phyloP scores from a whole-genome alignment of 768 basidiomycete genomes.

The Pleurotus eryngii region DNA sequence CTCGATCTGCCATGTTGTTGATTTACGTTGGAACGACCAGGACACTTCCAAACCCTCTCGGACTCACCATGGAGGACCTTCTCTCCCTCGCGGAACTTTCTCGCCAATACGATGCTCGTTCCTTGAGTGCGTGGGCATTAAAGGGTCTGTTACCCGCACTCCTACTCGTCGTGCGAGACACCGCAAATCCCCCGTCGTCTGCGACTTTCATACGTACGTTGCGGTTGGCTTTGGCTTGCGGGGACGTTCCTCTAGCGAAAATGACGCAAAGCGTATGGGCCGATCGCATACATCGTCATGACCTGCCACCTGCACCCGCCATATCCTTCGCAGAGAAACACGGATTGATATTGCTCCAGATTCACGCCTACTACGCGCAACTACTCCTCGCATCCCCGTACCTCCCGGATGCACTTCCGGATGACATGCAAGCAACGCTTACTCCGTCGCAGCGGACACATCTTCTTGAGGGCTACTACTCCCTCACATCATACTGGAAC shows the following conservation, averaged over 20 bases:
- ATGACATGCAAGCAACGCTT: conserved; percentile 15
- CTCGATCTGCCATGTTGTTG: too few relatives aligned
- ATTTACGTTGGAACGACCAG: conserved; percentile 10
- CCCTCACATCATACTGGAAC: conserved; percentile 31
- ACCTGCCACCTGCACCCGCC: conserved; percentile 25
- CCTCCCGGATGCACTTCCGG: conserved; percentile 15
- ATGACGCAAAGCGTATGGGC: conserved; percentile 30
- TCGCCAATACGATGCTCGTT: conserved; percentile 34
- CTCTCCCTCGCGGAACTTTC: conserved; percentile 37
- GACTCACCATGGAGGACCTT: conserved; percentile 29
- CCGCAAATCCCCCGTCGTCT: conserved; percentile 25
- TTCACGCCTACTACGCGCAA: conserved; percentile 32
- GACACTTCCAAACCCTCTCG: conserved; percentile 20
- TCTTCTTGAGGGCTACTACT: conserved; percentile 31
- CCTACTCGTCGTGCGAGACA: conserved; percentile 21
- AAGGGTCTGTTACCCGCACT: conserved; percentile 20
- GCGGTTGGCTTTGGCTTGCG: conserved; percentile 30
- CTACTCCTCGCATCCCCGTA: conserved; percentile 22
- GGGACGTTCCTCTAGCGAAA: conserved; percentile 19
- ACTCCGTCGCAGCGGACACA: conserved; percentile 25
- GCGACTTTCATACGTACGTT: conserved; percentile 29
- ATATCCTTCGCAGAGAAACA: conserved; percentile 26
- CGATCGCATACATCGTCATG: conserved; percentile 26
- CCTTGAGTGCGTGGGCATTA: conserved; percentile 34
- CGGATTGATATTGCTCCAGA: conserved; percentile 23